These are phyloP conservation scores for Steccherinum ochraceum DNA, from an alignment of 768 basidiomycete genomes.

Conservation along the genomic window DNA sequence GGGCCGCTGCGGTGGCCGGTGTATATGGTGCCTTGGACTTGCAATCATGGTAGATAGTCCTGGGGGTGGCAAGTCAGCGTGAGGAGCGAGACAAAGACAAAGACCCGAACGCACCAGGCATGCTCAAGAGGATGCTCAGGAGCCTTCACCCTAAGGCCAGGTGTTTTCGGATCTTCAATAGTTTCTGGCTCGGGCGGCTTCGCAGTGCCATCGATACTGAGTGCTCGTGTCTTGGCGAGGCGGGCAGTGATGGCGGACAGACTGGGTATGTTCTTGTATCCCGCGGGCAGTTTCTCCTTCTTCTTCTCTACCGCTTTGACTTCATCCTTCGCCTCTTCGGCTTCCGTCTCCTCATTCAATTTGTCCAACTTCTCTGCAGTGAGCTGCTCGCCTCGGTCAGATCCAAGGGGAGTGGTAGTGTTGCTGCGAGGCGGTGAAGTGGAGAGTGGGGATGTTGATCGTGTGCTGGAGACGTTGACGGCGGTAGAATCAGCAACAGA, in stretches of 20 bases:
- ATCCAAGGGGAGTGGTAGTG: constrained; percentile 31
- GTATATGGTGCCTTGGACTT: constrained; percentile 66
- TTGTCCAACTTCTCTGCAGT: constrained; percentile 63
- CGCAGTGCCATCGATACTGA: constrained; percentile 52
- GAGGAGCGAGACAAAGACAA: constrained; percentile 3
- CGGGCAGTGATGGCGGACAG: constrained; percentile 82
- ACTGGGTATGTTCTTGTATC: constrained; percentile 85
- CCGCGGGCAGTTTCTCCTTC: constrained; percentile 40
- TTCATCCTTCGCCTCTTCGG: constrained; percentile 11
- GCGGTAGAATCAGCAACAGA: constrained; percentile 52
- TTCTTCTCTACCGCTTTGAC: constrained; percentile 17
- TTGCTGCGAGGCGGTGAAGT: constrained; percentile 42
- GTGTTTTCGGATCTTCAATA: constrained; percentile 79
- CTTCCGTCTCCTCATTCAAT: constrained; percentile 48
- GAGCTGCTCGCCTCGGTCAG: constrained; percentile 42
- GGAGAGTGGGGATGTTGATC: constrained; percentile 59
- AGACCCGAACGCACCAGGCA: constrained; percentile 52
- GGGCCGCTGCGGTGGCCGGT: constrained; percentile 26
- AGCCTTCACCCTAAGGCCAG: constrained; percentile 57
- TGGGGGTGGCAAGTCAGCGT: constrained; percentile 25
- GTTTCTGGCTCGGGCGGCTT: constrained; percentile 74
- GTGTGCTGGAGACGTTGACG: constrained; percentile 61
- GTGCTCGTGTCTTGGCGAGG: constrained; percentile 61
- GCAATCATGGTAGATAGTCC: constrained; percentile 89
- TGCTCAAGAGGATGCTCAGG: constrained; percentile 84